Percentiles rank a stretch among this genome's conserved stretches.
Conservation (phyloP, 2,329 filamentous ascomycete genomes). For the Verticillium dahliae region DNA sequence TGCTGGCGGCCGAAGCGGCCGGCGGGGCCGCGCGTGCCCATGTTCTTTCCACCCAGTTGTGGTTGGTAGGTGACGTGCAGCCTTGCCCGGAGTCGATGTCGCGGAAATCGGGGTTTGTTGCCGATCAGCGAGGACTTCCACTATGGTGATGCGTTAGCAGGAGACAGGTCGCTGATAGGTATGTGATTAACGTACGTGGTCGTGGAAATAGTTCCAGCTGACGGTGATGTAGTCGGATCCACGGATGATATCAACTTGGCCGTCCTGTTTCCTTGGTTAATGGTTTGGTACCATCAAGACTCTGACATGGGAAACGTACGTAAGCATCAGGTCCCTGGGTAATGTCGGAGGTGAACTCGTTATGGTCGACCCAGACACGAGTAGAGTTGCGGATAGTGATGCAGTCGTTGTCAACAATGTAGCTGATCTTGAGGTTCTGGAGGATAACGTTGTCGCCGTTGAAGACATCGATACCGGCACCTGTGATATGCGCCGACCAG, state of each 20-base stretch:
- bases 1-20: slow-evolving; percentile 43
- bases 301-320: slow-evolving; percentile 9
- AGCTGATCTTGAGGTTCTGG: slow-evolving; percentile 27
- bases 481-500: slow-evolving; percentile 24
- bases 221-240: slow-evolving; percentile 38
- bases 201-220: slow-evolving; percentile 42
- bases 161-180: too few species aligned
- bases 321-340: slow-evolving; percentile 29
- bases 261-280: slow-evolving; percentile 22
- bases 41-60: slow-evolving; percentile 39
- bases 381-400: slow-evolving; percentile 37
- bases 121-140: slow-evolving; percentile 39
- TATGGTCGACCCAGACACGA: slow-evolving; percentile 40
- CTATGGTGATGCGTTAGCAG: not conserved
- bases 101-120: slow-evolving; percentile 29
- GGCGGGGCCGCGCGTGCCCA: slow-evolving; percentile 38
- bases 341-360: slow-evolving; percentile 37
- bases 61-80: slow-evolving; percentile 43
- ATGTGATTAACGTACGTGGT: slow-evolving; percentile 19
- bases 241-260: slow-evolving; percentile 37
- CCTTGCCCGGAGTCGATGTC: slow-evolving; percentile 32
- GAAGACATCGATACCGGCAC: slow-evolving; percentile 26
- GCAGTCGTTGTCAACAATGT: slow-evolving; percentile 31
- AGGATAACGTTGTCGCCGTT: slow-evolving; percentile 31
- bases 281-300: too few species aligned